Conservation (phyloP, 176 grass and related monocot species). For the Luzula sylvatica region DNA sequence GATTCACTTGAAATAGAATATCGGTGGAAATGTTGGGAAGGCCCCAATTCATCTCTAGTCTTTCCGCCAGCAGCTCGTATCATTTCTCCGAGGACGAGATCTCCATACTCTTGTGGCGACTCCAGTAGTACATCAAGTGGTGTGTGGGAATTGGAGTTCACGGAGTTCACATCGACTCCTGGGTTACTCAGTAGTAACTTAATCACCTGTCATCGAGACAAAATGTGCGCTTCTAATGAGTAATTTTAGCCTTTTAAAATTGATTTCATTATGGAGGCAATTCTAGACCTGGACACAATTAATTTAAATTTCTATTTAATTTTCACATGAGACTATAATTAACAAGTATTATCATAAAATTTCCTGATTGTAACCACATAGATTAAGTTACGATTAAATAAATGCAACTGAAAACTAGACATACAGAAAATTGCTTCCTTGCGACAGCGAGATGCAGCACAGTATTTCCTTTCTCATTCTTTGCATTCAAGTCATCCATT, state of each 20-base stretch:
- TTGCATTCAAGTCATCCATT: not conserved
- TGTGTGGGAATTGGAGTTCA: not conserved
- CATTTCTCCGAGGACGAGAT: not conserved
- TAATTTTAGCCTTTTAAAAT: too few relatives aligned
- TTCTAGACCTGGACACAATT: too few relatives aligned
- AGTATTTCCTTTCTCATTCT: slow-evolving; percentile 7
- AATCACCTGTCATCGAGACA: not conserved
- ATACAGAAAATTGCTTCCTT: not conserved
- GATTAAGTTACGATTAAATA: too few relatives aligned
- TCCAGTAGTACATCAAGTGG: slow-evolving; percentile 15
- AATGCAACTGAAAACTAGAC: too few relatives aligned
- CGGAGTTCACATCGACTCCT: slow-evolving; percentile 1
- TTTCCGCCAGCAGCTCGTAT: not conserved
- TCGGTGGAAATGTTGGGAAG: not conserved
- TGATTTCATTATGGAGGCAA: too few relatives aligned
- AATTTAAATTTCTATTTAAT: not conserved
- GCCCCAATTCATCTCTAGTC: not conserved
- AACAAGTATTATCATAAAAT: not conserved
- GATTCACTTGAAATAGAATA: not conserved
- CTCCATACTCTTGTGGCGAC: not conserved
- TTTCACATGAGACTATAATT: not conserved
- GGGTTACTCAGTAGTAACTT: slow-evolving; percentile 1
- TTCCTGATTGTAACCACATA: too few relatives aligned
- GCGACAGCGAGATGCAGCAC: slow-evolving; percentile 13
- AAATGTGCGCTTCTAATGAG: too few relatives aligned